Evolutionary conservation across 2,329 filamentous ascomycete genomes (phyloP).

Genomic region (Trichoderma citrinoviride): DNA sequence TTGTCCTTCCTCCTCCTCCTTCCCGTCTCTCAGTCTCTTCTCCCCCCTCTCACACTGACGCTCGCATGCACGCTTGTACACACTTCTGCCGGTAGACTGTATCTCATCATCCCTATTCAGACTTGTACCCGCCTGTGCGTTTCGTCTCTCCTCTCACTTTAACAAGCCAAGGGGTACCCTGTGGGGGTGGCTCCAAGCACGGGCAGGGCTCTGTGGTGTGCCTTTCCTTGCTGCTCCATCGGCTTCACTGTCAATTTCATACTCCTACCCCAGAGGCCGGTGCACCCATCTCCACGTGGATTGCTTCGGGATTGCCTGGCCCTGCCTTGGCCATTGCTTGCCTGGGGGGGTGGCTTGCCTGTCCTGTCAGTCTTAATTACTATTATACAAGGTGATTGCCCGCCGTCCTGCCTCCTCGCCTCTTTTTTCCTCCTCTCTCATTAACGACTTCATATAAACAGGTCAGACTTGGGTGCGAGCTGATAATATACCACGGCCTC

Average conservation of each 20-base stretch:
- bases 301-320: conserved; percentile 10
- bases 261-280: conserved; percentile 18
- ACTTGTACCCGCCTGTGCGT: background rate
- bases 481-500: conserved; percentile 1
- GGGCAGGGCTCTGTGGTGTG: conserved; percentile 12
- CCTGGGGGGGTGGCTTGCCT: background rate
- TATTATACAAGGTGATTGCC: conserved; percentile 16
- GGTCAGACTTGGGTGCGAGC: conserved; percentile 3
- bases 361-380: background rate
- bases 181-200: conserved; percentile 14
- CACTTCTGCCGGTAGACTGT: background rate
- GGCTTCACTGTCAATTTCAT: conserved; percentile 18
- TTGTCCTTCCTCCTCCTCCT: no score
- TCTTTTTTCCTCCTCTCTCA: background rate
- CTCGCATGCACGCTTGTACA: background rate
- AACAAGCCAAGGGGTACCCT: conserved; percentile 3
- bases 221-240: conserved; percentile 7
- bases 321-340: conserved; percentile 10
- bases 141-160: background rate
- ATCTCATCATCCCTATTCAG: background rate
- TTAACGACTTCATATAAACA: conserved; percentile 1
- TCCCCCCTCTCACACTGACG: background rate
- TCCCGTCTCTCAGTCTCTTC: background rate
- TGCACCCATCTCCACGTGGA: conserved; percentile 15
- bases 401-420: background rate